Base-by-base conservation (phyloP, 2,329 filamentous ascomycete species). In the Alternaria triticina region DNA sequence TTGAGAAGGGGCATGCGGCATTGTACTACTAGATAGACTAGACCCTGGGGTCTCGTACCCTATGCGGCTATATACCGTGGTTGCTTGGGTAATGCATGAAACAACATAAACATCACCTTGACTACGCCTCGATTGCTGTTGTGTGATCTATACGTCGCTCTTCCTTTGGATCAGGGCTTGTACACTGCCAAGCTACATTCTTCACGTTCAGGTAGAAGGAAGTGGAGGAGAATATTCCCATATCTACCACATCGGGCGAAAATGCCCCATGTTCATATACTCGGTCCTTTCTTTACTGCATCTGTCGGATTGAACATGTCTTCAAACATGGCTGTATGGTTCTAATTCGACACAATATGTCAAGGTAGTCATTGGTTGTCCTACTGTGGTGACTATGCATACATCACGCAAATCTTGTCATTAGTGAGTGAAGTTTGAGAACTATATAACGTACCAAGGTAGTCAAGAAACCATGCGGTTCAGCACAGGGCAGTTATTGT, bases 21-120 rank as follows among this genome's bases (percentile, higher is more conserved):
- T 63, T 71, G 71, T 72, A 72, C 55, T 69, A 56, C 66, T 72
- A 71, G 59, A 69, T 69, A 69, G 67, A 62, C 47, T 40, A 40
- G 40, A 49, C 54, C 47, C 28, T 58, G 6, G 28, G 40, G 54
- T 45, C 28, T 36, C 9, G 30, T 36, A 33, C 6, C 28, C 36
- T 52, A 22, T 33, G 36, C 2, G 36, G 28, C 20, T 33, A 33
- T 52, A 33, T 52, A 52, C 15, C 49, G 12, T n/a, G 9, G 49
- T 40, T 5, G 36, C 49, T 52, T 22, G 33, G 30, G 33, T 52
- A 52, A 52, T 52, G 30, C 49, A 52, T 52, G 49, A 52, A n/a
- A 40, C 28, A 52, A 52, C 20, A 52, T n/a, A 5, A 22, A 8
- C 36, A 22, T 20, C 20, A 22, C 12, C 20, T 33, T 27, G 49